phyloP scores from a whole-genome alignment of 1,284 basidiomycete species.

The Schizophyllum amplum region DNA sequence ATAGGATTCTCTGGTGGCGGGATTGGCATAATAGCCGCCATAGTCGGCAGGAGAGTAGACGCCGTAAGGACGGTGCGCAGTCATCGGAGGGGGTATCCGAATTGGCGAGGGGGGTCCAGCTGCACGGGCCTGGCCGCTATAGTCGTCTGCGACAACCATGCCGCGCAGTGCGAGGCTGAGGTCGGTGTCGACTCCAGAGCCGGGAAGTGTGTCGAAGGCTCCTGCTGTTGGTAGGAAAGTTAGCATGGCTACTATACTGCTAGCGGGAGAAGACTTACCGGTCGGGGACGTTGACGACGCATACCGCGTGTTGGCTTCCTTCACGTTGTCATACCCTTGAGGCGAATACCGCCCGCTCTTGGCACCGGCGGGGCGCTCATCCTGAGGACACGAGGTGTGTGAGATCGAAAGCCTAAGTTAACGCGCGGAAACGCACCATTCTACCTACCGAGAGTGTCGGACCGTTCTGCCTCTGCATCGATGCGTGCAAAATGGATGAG shows the following conservation, averaged over 20 bases:
- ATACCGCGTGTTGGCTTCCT: slow-evolving; percentile 38
- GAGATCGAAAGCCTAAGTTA: slow-evolving; percentile 8
- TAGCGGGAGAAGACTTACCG: slow-evolving; percentile 27
- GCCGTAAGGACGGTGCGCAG: slow-evolving; percentile 40
- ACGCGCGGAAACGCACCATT: slow-evolving; percentile 27
- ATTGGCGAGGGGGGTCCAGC: slow-evolving; percentile 10
- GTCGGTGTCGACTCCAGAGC: slow-evolving; percentile 42
- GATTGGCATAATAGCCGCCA: slow-evolving; percentile 43
- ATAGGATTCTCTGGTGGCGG: slow-evolving; percentile 36
- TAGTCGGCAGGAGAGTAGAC: slow-evolving; percentile 50
- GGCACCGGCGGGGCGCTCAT: slow-evolving; percentile 34
- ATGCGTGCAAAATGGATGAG: slow-evolving; percentile 9
- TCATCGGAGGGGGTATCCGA: slow-evolving; percentile 28
- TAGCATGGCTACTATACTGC: slow-evolving; percentile 18
- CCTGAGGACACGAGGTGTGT: slow-evolving; percentile 28
- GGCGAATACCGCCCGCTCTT: slow-evolving; percentile 46
- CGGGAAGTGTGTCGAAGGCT: slow-evolving; percentile 35
- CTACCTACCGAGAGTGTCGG: slow-evolving; percentile 28
- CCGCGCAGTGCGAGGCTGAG: slow-evolving; percentile 51
- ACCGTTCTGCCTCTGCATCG: slow-evolving; percentile 12
- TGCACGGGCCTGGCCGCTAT: slow-evolving; percentile 24
- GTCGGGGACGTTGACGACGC: slow-evolving; percentile 28
- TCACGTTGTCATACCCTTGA: slow-evolving; percentile 40
- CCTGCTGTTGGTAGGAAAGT: slow-evolving; percentile 17
- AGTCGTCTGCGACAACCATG: slow-evolving; percentile 63